Conservation (phyloP, 768 basidiomycete species). For the Trametes elegans region DNA sequence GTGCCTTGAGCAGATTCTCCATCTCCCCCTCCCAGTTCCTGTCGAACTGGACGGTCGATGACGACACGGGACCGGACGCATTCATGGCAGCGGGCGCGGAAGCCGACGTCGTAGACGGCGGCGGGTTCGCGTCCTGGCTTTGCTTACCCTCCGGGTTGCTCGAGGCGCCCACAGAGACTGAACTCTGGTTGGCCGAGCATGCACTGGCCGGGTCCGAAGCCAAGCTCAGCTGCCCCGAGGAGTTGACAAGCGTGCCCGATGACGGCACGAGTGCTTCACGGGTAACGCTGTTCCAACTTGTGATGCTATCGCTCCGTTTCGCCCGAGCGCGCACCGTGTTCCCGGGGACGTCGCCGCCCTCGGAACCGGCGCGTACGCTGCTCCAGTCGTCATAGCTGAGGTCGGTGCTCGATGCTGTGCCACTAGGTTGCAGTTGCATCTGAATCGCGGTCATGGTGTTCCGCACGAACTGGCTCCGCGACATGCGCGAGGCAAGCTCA, state of each 20-base stretch:
- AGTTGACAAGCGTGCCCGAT: constrained; percentile 23
- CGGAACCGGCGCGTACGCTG: constrained; percentile 58
- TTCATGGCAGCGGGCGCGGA: constrained; percentile 3
- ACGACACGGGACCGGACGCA: constrained; percentile 17
- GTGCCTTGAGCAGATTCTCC: constrained; percentile 81
- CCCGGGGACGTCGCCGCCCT: constrained; percentile 49
- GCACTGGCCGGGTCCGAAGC: constrained; percentile 26
- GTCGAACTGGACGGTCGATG: constrained; percentile 45
- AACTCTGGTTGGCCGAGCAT: constrained; percentile 55
- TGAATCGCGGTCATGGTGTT: constrained; percentile 90
- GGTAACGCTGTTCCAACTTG: constrained; percentile 81
- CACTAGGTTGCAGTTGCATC: constrained; percentile 63
- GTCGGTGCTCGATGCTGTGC: constrained; percentile 56
- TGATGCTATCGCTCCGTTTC: constrained; percentile 80
- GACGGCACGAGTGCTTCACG: constrained; percentile 52
- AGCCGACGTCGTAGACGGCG: constrained; percentile 12
- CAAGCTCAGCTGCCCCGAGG: constrained; percentile 28
- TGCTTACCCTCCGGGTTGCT: constrained; percentile 27
- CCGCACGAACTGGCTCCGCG: constrained; percentile 84
- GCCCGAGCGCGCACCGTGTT: constrained; percentile 42
- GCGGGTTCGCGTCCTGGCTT: constrained; percentile 37
- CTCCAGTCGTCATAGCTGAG: constrained; percentile 63
- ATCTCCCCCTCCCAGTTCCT: constrained; percentile 84
- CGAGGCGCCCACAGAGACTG: constrained; percentile 60
- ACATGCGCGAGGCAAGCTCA: constrained; percentile 87